These are phyloP conservation scores for Ophiostoma montium DNA, from an alignment of 2,329 filamentous ascomycete genomes.

Conservation along the genomic window DNA sequence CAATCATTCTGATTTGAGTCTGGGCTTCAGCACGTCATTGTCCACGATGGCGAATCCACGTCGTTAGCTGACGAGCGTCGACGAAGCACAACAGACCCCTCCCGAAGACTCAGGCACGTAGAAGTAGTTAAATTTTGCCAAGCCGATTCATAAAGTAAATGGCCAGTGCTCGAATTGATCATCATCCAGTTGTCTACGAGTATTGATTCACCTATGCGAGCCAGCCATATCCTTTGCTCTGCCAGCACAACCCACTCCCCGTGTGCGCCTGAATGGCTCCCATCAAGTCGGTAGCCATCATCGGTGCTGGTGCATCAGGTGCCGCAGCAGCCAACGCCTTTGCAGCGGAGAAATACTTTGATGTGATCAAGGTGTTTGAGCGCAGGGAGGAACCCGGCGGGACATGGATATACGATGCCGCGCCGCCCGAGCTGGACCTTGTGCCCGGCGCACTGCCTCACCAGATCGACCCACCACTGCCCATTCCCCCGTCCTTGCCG, in stretches of 20 bases:
- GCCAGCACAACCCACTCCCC: background rate
- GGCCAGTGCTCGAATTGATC: too few relatives aligned
- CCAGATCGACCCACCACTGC: conserved; percentile 8
- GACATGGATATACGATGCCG: conserved; percentile 17
- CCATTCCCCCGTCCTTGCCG: conserved; percentile 4
- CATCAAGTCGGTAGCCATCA: conserved; percentile 10
- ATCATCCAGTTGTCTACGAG: background rate
- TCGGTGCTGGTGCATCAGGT: conserved; percentile 22
- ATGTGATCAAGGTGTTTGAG: conserved; percentile 29
- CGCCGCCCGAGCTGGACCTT: conserved; percentile 5
- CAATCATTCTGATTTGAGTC: background rate
- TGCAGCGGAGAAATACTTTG: conserved; percentile 29
- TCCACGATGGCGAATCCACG: background rate
- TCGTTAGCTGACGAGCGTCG: background rate
- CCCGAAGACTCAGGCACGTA: background rate
- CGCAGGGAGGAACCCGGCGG: conserved; percentile 28
- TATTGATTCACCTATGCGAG: background rate
- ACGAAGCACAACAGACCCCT: too few relatives aligned
- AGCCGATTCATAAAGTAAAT: background rate
- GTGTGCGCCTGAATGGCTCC: conserved; percentile 3
- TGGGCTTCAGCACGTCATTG: background rate
- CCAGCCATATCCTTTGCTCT: background rate
- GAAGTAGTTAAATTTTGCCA: background rate
- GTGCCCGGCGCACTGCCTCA: conserved; percentile 9
- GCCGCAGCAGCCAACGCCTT: conserved; percentile 32